A percentile compares a stretch with the other conserved stretches of the same genome.
phyloP scores from a whole-genome alignment of 1,284 basidiomycete genomes.

The Cerrena zonata region DNA sequence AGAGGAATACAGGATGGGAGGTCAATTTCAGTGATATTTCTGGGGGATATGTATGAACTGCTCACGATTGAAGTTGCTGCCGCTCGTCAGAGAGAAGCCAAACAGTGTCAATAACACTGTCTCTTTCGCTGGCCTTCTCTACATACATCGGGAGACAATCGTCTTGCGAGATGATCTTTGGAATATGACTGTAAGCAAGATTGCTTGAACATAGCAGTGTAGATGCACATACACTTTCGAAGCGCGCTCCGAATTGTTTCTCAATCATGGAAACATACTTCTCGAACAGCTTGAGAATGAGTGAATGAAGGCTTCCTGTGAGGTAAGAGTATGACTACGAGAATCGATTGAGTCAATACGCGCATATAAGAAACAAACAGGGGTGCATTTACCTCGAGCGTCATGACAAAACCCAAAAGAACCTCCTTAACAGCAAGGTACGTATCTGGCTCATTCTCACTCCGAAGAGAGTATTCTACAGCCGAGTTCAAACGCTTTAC shows the following conservation, averaged over 20 bases:
- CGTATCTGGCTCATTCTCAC: conserved; percentile 76
- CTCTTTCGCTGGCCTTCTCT: conserved; percentile 66
- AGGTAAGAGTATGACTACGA: conserved; percentile 79
- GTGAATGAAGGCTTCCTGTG: conserved; percentile 75
- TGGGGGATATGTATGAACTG: conserved; percentile 18
- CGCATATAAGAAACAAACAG: conserved; percentile 7
- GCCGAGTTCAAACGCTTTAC: conserved; percentile 73
- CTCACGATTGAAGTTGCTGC: conserved; percentile 58
- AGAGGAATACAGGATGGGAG: not conserved
- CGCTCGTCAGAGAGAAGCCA: conserved; percentile 77
- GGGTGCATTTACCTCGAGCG: conserved; percentile 65
- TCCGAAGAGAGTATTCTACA: conserved; percentile 69
- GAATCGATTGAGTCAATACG: not conserved
- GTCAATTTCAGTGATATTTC: not conserved
- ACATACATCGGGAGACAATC: conserved; percentile 91
- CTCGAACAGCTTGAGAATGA: conserved; percentile 86
- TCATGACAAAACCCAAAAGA: conserved; percentile 85
- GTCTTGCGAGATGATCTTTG: conserved; percentile 80
- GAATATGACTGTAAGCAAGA: not conserved
- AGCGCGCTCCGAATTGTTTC: conserved; percentile 75
- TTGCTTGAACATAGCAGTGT: conserved; percentile 1
- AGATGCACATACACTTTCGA: conserved; percentile 60
- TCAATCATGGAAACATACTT: conserved; percentile 83
- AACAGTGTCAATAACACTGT: conserved; percentile 75
- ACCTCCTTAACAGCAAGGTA: conserved; percentile 84